A percentile compares a stretch with the other conserved stretches of the same genome.
Conservation (phyloP, 331 rosid genomes). For the Acacia concinna region DNA sequence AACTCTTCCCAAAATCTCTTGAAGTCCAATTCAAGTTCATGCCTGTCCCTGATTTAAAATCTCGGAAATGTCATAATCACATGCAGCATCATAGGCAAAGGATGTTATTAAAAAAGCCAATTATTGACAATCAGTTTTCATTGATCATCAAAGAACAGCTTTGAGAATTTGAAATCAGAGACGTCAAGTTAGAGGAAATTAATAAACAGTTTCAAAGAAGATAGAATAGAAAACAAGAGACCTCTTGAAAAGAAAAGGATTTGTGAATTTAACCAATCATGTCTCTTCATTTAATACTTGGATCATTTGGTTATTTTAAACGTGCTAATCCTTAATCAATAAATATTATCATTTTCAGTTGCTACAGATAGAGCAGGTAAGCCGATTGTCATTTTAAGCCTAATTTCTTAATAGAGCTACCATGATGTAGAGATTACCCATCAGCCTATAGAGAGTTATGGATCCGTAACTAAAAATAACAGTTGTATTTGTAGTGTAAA, state of each 20-base stretch:
- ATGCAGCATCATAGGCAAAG: slow-evolving; percentile 19
- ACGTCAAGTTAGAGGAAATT: slow-evolving; percentile 6
- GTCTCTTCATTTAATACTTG: not conserved
- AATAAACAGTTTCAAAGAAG: slow-evolving; percentile 6
- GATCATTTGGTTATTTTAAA: slow-evolving; percentile 13
- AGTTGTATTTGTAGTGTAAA: not conserved
- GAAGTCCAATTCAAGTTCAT: slow-evolving; percentile 99
- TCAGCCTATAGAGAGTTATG: not conserved
- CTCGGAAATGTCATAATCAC: slow-evolving; percentile 32
- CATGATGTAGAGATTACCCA: not conserved
- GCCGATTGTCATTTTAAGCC: not conserved
- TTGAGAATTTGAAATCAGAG: slow-evolving; percentile 20
- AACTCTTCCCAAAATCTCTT: slow-evolving; percentile 98
- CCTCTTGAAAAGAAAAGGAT: slow-evolving; percentile 14
- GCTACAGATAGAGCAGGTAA: slow-evolving; percentile 19
- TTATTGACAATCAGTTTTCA: not conserved
- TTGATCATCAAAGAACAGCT: not conserved
- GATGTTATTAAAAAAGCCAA: not conserved
- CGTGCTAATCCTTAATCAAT: not conserved
- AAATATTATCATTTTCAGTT: slow-evolving; percentile 14
- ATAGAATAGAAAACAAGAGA: slow-evolving; percentile 4
- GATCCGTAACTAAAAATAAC: not conserved
- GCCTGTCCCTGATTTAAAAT: slow-evolving; percentile 74
- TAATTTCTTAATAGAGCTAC: not conserved
- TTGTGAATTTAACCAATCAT: slow-evolving; percentile 9